Evolutionary conservation across 768 basidiomycete genomes (phyloP), one percentile per base, ranked within the genome.

Genomic region (Candolleomyces eurysporus): DNA sequence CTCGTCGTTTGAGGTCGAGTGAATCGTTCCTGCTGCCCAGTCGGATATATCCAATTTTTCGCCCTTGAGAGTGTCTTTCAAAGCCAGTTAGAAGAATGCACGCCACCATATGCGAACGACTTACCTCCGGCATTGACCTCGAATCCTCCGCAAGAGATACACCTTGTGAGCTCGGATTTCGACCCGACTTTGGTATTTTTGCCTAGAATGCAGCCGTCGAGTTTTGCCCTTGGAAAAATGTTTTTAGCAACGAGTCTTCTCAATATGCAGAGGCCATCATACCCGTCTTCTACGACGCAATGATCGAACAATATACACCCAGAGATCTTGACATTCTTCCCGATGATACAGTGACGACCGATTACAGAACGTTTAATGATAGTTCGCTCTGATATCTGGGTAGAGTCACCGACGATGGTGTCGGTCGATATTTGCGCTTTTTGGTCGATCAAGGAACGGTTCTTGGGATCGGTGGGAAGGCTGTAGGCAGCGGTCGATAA

Each of bases 281-380:
- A 94, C 95, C 94, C 93, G 61, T 96, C 94, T 48, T 84, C 90
- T 13, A 98, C 76, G 4, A 91, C 82, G 66, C 94, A 96, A 67
- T 96, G 94, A 69, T 97, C 96, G 64, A 95, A 80, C 22, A 98
- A 71, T 7, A 96, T 83, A 65, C 91, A 95, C 11, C 91, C 90
- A 2, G 79, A 80, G 51, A 98, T 86, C 72, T 87, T 92, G n/a
- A 84, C 90, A 80, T 89, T 89, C 71, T 85, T 89, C 3, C 93
- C 93, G 57, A 96, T 89, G 16, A 87, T 76, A 65, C 93, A 95
- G 70, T 96, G 94, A 61, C 88, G 81, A 9, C 92, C 92, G 32
- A 94, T 83, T 17, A 92, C 79, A 2, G 85, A 87, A 67, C 86
- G 86, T 71, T 94, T 96, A 69, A 97, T 88, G 26, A 78, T 87